Base-by-base conservation (phyloP, 169 alveolate species). In the Hepatocystis sp. region DNA sequence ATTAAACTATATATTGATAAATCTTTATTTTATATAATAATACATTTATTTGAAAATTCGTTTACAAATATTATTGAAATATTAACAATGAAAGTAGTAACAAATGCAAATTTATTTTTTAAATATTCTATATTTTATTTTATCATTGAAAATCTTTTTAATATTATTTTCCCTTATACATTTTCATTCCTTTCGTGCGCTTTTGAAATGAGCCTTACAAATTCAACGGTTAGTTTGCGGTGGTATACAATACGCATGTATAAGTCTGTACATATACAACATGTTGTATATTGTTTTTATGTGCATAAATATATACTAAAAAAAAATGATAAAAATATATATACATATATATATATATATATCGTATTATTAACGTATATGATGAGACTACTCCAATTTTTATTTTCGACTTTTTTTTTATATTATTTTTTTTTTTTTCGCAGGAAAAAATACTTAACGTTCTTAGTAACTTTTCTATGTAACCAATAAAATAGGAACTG, bases 1-100 rank as follows among this genome's bases (percentile, higher is more conserved):
- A 81, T 81, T 5, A 81, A 81, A 65, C 40, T 25, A 11, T 81
- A 81, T 55, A 56, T 81, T 34, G 89, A 81, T 30, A 61, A 47
- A 47, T 81, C 84, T 1, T 23, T 81, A 13, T 61, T 44, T 27
- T 46, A 21, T 28, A 13, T 51, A 10, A 44, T 81, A 11, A 60
- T 49, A 13, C 34, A 28, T 47, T 47, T 81, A 8, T 81, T 81
- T 42, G 89, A 81, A 61, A 40, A 47, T 28, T 60, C 89, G 3
- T 81, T 61, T 65, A 81, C 32, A 65, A 60, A 28, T 28, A 40
- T 60, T 3, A 63, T 81, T 21, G 60, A 81, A 34, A 60, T 32
- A 2, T 49, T 81, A 21, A 66, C 61, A 1, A 60, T 63, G 4
- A 44, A 61, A n/a, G 60, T 61, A 46, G 28, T 81, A 27, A 42